phyloP scores from a whole-genome alignment of 805 yeast species.

The Candida sanyiensis region DNA sequence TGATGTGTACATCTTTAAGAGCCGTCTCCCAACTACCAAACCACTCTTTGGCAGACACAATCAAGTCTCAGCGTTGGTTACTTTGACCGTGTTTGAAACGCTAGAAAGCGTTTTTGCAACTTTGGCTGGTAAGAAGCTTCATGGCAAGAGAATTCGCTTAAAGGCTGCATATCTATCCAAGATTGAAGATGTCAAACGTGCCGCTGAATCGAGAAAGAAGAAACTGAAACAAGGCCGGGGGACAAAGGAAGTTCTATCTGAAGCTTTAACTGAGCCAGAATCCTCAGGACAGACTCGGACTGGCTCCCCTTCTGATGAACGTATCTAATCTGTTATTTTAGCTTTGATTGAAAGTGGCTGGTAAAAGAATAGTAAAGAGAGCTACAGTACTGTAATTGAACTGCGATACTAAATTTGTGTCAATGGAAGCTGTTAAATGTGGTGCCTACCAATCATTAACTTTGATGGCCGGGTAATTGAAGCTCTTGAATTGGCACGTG shows the following conservation, averaged over 20 bases:
- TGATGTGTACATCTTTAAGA: slow-evolving; percentile 43
- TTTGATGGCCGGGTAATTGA: not conserved
- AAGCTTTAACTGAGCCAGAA: too few relatives aligned
- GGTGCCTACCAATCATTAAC: too few relatives aligned
- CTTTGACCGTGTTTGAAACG: slow-evolving; percentile 37
- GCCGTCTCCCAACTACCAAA: slow-evolving; percentile 24
- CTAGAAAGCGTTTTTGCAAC: slow-evolving; percentile 38
- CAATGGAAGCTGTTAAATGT: too few relatives aligned
- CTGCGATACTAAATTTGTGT: too few relatives aligned
- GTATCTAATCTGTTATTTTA: too few relatives aligned
- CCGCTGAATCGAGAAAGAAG: slow-evolving; percentile 27
- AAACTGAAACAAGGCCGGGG: slow-evolving; percentile 13
- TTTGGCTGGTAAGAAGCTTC: slow-evolving; percentile 33
- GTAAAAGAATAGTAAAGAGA: too few relatives aligned
- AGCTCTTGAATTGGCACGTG: too few relatives aligned
- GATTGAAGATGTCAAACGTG: slow-evolving; percentile 38
- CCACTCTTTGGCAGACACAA: slow-evolving; percentile 28
- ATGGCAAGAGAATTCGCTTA: slow-evolving; percentile 32
- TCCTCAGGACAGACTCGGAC: too few relatives aligned
- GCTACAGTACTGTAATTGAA: too few relatives aligned
- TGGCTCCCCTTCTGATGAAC: too few relatives aligned
- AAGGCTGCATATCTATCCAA: slow-evolving; percentile 38
- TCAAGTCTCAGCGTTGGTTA: slow-evolving; percentile 47
- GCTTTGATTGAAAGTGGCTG: too few relatives aligned
- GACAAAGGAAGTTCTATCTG: slow-evolving; percentile 13